Percentiles rank a stretch among this genome's conserved stretches.
phyloP scores from a whole-genome alignment of 2,329 filamentous ascomycete species.

The Ceratocystis huliohia region DNA sequence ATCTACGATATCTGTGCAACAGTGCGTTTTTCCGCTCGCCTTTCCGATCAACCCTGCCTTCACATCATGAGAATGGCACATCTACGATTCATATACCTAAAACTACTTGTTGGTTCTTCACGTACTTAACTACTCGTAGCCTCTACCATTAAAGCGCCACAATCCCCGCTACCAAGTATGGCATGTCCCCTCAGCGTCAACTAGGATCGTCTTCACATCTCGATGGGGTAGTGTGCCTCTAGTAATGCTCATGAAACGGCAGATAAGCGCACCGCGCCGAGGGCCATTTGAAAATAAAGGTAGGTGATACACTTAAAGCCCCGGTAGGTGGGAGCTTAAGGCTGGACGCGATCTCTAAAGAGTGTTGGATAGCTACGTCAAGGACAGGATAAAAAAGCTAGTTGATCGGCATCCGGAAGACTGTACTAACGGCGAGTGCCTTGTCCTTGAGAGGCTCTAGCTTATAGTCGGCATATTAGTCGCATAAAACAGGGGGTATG shows the following conservation, averaged over 20 bases:
- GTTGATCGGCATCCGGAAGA: constrained; percentile 26
- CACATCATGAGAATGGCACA: too few species aligned
- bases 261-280: constrained; percentile 29
- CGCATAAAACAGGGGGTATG: too few species aligned
- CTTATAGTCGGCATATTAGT: constrained; percentile 25
- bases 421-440: constrained; percentile 25
- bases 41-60: too few species aligned
- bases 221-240: constrained; percentile 27
- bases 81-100: constrained; percentile 26
- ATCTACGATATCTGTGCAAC: not conserved
- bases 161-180: constrained; percentile 23
- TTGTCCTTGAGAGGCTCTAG: constrained; percentile 28
- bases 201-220: constrained; percentile 28
- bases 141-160: constrained; percentile 25
- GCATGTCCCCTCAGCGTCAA: constrained; percentile 30
- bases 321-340: constrained; percentile 26
- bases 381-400: constrained; percentile 31
- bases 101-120: constrained; percentile 25
- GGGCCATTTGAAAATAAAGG: constrained; percentile 31
- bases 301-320: constrained; percentile 31
- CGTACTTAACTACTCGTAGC: constrained; percentile 24
- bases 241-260: constrained; percentile 28
- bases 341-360: constrained; percentile 26
- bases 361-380: constrained; percentile 28
- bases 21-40: not conserved